These are phyloP conservation scores for Zygoascus hellenicus DNA, from an alignment of 1,139 yeast genomes.

Conservation along the genomic window DNA sequence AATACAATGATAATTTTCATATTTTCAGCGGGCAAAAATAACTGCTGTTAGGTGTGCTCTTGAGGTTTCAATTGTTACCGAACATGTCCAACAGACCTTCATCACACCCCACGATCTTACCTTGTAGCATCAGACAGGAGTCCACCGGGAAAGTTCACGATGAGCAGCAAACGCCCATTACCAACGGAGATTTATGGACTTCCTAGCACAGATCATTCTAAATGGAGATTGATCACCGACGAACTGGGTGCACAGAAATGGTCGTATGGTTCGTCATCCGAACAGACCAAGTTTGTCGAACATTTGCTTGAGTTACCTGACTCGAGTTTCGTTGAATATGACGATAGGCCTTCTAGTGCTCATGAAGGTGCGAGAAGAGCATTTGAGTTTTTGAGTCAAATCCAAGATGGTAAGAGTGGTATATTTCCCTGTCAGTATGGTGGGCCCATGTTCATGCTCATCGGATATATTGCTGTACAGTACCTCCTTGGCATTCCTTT, in stretches of 20 bases:
- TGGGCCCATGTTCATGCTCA: constrained; percentile 96
- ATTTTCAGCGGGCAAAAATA: no score
- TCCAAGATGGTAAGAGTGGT: constrained; percentile 75
- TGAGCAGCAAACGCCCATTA: neutral
- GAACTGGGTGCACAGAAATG: constrained; percentile 75
- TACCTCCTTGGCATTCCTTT: constrained; percentile 67
- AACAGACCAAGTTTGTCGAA: constrained; percentile 42
- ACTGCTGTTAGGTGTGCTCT: no score
- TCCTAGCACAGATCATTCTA: constrained; percentile 57
- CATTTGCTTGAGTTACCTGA: constrained; percentile 55
- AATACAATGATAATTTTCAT: no score
- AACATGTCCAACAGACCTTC: no score
- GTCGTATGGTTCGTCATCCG: constrained; percentile 50
- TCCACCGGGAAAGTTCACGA: no score
- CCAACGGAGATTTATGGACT: constrained; percentile 43
- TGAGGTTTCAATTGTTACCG: no score
- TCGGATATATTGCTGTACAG: constrained; percentile 75
- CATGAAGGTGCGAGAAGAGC: constrained; percentile 67
- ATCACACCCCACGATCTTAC: no score
- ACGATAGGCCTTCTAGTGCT: constrained; percentile 36
- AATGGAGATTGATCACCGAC: constrained; percentile 73
- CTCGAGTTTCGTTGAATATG: constrained; percentile 23
- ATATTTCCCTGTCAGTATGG: constrained; percentile 88
- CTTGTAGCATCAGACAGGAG: no score
- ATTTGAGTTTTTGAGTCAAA: constrained; percentile 56